phyloP scores from a whole-genome alignment of 73 alveolate species.

The Tetrahymena thermophila region DNA sequence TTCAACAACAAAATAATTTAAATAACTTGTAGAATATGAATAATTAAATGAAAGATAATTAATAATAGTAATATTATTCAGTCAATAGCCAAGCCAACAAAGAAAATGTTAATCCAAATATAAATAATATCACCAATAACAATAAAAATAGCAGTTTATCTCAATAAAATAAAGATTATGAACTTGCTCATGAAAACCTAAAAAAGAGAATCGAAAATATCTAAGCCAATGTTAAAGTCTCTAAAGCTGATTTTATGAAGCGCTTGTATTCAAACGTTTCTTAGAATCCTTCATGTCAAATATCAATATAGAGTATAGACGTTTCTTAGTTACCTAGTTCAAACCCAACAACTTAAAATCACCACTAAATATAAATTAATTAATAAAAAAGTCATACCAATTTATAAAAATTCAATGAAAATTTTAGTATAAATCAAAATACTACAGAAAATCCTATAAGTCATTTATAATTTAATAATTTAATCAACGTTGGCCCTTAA shows the following conservation, averaged over 20 bases:
- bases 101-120: neutral
- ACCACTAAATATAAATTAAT: neutral
- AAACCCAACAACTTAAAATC: neutral
- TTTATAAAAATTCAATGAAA: neutral
- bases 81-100: neutral
- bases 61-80: neutral
- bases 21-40: neutral
- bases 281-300: neutral
- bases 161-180: neutral
- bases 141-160: neutral
- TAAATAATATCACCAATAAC: neutral
- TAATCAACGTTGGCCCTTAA: neutral
- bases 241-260: neutral
- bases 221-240: neutral
- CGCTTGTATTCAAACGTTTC: neutral
- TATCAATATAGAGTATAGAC: neutral
- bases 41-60: neutral
- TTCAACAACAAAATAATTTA: neutral
- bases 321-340: neutral
- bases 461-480: neutral
- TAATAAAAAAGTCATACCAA: neutral
- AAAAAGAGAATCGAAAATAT: neutral
- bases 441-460: neutral
- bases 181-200: neutral
- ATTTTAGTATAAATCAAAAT: neutral